Evolutionary conservation across 2,329 filamentous ascomycete species (phyloP).

Genomic region (Tolypocladium pustulatum): DNA sequence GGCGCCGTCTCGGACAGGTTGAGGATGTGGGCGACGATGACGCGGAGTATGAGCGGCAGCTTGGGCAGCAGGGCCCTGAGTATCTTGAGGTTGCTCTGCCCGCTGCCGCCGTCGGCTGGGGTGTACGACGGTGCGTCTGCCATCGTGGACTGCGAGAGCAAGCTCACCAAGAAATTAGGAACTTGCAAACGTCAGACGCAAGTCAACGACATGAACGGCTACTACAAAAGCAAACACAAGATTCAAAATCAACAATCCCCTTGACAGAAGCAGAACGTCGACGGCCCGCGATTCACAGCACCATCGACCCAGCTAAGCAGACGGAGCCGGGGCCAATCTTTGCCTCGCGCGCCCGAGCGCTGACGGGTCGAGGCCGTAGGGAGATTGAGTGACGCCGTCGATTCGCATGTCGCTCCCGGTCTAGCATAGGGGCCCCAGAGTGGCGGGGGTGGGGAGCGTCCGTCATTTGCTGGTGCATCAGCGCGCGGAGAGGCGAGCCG

Average conservation of each 20-base stretch:
- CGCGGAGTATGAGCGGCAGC: conserved; percentile 51
- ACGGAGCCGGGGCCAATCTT: neutral
- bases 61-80: conserved; percentile 34
- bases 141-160: neutral
- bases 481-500: neutral
- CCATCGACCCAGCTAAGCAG: neutral
- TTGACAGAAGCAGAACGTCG: neutral
- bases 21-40: conserved; percentile 53
- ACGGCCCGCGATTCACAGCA: neutral
- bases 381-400: neutral
- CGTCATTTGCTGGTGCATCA: neutral
- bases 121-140: neutral
- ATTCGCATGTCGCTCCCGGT: neutral
- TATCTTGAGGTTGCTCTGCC: conserved; percentile 5
- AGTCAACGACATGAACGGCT: neutral
- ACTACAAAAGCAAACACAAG: neutral
- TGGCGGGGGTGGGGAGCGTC: neutral
- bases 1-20: conserved; percentile 58
- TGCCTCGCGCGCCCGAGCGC: neutral
- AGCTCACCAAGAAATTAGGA: neutral
- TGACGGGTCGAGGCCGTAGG: neutral
- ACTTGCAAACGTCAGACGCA: neutral
- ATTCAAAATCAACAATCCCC: neutral
- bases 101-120: neutral
- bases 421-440: neutral